phyloP scores from a whole-genome alignment of 768 basidiomycete genomes.

The Leucocoprinus sp. region DNA sequence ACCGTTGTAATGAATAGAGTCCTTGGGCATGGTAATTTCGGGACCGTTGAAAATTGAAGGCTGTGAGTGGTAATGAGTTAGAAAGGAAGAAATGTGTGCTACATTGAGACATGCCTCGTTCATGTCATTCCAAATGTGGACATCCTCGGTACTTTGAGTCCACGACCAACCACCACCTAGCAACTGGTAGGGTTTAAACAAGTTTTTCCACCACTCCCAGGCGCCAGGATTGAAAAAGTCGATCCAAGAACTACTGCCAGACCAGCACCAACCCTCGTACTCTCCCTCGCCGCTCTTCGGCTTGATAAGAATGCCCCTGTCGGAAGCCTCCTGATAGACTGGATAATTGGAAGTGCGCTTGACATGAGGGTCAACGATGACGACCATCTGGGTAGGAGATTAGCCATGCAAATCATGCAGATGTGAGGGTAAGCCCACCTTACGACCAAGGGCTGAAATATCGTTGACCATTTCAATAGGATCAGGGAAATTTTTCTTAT shows the following conservation, averaged over 20 bases:
- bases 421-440: constrained; percentile 37
- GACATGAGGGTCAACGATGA: constrained; percentile 94
- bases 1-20: constrained; percentile 76
- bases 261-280: constrained; percentile 99
- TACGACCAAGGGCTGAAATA: constrained; percentile 76
- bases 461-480: constrained; percentile 90
- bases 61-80: constrained; percentile 23
- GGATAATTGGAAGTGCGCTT: constrained; percentile 78
- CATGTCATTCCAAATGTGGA: constrained; percentile 99
- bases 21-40: constrained; percentile 72
- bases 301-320: constrained; percentile 78
- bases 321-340: constrained; percentile 77
- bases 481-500: constrained; percentile 85
- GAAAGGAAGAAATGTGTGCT: neutral
- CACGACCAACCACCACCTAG: constrained; percentile 60
- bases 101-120: constrained; percentile 62
- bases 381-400: constrained; percentile 72
- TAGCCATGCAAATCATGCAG: neutral
- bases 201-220: constrained; percentile 85
- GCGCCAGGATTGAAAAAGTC: constrained; percentile 91
- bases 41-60: constrained; percentile 99
- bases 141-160: constrained; percentile 70
- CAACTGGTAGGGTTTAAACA: constrained; percentile 61
- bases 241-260: constrained; percentile 92
- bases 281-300: constrained; percentile 71